Base-by-base conservation (phyloP, 306 rosid species). In the Senna siamea region DNA sequence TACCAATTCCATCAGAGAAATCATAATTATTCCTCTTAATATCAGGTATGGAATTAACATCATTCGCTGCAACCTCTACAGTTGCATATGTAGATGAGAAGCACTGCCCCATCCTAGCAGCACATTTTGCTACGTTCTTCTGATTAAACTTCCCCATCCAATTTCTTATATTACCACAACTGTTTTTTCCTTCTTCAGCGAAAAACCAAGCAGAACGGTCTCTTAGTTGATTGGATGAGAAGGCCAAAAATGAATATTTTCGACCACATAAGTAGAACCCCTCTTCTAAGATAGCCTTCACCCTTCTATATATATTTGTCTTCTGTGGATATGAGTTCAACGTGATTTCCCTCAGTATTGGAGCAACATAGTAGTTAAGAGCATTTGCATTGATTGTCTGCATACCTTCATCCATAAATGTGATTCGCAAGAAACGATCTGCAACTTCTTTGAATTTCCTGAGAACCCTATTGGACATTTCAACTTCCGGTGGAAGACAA, bases 21-120 rank as follows among this genome's bases (percentile, higher is more conserved):
- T 6, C 6, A 47, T 88, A 84, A 4, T 7, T 23, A 66, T 84
- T 78, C 65, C 87, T 86, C 79, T 79, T 1, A 50, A 88, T 59
- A 61, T 88, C 90, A 12, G 74, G 79, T 66, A 69, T 2, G 19
- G 13, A 7, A 7, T 8, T 7, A 41, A 75, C 74, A 55, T 81
- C 56, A 11, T 43, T 32, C 23, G 48, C 20, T 66, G 84, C 80
- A 80, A 88, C 93, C 61, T 88, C 85, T 32, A 86, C 80, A 1
- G 90, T 79, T 48, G 93, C 93, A 83, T 88, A 88, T n/a, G 93
- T 88, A 50, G 93, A 88, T 1, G 93, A 88, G 74, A 88, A 88
- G 53, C 93, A 88, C 66, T 30, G 90, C 6, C 90, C 93, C 87
- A 88, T 88, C 73, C 93, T 82, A 18, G 93, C 89, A 77, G 93